Evolutionary conservation across 371 early-diverging fungal species (phyloP).

Genomic region (Basidiobolus meristosporus): DNA sequence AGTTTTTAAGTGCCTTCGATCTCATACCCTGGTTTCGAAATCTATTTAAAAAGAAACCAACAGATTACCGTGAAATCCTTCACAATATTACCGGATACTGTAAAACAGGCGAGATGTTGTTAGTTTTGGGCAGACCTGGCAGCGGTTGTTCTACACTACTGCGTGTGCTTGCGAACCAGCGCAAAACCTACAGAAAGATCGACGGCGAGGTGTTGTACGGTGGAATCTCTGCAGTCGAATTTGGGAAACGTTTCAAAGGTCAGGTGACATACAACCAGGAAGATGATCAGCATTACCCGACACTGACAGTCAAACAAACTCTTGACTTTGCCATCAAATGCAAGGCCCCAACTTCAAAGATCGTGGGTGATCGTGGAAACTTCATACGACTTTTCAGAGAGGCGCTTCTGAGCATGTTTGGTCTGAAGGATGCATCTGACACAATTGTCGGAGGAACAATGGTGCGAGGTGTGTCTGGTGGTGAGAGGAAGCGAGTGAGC

Average conservation of each 20-base stretch:
- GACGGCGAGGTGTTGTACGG: no score
- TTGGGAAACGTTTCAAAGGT: constrained; percentile 20
- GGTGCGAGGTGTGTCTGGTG: constrained; percentile 66
- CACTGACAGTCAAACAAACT: constrained; percentile 26
- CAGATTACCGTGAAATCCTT: constrained; percentile 13
- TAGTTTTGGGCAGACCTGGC: constrained; percentile 49
- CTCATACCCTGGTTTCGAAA: no score
- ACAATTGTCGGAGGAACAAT: constrained; percentile 62
- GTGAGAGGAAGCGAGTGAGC: constrained; percentile 71
- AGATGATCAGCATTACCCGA: constrained; percentile 45
- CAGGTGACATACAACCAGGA: constrained; percentile 46
- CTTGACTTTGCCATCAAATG: no score
- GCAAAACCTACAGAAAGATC: constrained; percentile 23
- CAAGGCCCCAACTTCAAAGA: no score
- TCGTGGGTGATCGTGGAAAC: no score
- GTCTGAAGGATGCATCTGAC: constrained; percentile 48
- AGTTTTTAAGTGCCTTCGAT: neutral
- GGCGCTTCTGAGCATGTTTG: no score
- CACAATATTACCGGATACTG: constrained; percentile 32
- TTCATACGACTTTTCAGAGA: no score
- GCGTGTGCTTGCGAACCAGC: constrained; percentile 37
- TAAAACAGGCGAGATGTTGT: constrained; percentile 43
- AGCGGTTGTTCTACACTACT: constrained; percentile 48
- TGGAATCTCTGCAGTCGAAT: constrained; percentile 24
- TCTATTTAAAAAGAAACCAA: no score